These are phyloP conservation scores for Phalaenopsis hybrid DNA, from an alignment of 116 monocot genomes.

Conservation along the genomic window DNA sequence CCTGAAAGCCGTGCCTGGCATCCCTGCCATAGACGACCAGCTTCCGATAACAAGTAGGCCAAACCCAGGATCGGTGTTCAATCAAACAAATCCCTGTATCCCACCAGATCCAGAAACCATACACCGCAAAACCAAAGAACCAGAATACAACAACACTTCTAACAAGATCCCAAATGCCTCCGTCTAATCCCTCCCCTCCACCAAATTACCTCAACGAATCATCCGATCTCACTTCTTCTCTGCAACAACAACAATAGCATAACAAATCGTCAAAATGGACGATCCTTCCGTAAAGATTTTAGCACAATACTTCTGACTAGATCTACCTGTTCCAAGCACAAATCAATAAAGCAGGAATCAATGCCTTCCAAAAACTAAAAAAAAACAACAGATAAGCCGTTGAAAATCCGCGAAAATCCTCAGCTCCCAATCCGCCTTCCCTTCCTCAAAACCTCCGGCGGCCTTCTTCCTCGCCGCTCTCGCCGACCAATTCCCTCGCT, in stretches of 20 bases:
- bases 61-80: background rate
- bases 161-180: background rate
- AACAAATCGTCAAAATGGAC: background rate
- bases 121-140: background rate
- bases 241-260: background rate
- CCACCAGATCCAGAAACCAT: background rate
- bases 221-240: background rate
- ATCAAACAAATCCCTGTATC: background rate
- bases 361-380: background rate
- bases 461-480: too few species aligned
- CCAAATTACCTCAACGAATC: background rate
- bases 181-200: background rate
- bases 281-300: background rate
- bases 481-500: background rate
- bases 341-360: background rate
- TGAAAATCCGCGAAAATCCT: background rate
- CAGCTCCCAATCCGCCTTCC: background rate
- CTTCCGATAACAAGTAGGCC: background rate
- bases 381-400: background rate
- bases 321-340: background rate
- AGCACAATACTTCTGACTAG: background rate
- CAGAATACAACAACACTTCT: background rate
- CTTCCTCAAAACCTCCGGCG: background rate
- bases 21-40: slow-evolving; percentile 32
- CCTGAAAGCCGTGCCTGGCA: slow-evolving; percentile 37